These are phyloP conservation scores for Simmondsia chinensis DNA, from an alignment of 148 eudicot genomes.

Conservation along the genomic window DNA sequence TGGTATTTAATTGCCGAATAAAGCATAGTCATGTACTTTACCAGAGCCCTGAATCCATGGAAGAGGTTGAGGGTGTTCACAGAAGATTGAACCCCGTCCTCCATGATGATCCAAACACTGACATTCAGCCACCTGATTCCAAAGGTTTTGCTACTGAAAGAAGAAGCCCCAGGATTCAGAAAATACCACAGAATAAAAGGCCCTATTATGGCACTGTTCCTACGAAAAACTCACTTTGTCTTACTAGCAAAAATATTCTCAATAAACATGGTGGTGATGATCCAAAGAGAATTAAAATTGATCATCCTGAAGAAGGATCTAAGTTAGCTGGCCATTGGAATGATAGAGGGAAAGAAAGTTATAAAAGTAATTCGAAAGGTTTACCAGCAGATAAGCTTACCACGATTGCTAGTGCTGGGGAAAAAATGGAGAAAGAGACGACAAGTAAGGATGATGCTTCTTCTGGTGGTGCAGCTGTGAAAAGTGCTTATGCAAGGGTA, in stretches of 20 bases:
- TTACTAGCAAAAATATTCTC: not conserved
- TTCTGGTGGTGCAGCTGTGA: not conserved
- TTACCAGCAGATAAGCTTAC: not conserved
- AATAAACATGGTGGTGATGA: not conserved
- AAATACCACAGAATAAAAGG: no score
- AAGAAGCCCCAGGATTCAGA: no score
- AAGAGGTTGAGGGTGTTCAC: no score
- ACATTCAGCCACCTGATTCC: not conserved
- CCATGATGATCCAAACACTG: conserved; percentile 1
- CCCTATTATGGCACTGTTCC: no score
- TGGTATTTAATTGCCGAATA: no score
- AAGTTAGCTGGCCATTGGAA: no score
- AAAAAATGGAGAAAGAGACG: not conserved
- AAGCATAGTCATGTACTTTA: no score
- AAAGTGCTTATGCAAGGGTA: conserved; percentile 15
- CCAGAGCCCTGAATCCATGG: no score
- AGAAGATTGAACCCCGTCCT: conserved; percentile 13
- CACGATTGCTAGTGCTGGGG: not conserved
- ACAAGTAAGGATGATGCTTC: conserved; percentile 1
- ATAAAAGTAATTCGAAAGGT: not conserved
- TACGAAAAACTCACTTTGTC: no score
- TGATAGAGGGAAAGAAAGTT: no score
- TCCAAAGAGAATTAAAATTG: conserved; percentile 11
- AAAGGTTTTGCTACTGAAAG: not conserved
- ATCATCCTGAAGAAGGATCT: conserved; percentile 1